Conservation (phyloP, 2,329 filamentous ascomycete species). For the Xylaria sp. region DNA sequence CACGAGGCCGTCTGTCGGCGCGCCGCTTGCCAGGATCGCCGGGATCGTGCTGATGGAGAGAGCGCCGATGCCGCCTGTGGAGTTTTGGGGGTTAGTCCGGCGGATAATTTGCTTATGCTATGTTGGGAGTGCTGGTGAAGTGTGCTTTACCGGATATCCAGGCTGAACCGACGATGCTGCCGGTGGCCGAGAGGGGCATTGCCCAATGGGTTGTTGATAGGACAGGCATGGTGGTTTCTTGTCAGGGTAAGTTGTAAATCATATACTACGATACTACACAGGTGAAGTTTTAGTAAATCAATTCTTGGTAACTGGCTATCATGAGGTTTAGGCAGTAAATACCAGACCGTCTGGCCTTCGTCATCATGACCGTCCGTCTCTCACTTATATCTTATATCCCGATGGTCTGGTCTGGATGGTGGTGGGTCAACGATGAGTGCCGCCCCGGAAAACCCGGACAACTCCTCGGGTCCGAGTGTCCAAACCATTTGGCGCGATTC, state of each 20-base stretch:
- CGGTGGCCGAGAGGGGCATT: conserved; percentile 40
- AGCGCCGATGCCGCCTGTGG: conserved; percentile 40
- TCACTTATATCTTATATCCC: conserved; percentile 20
- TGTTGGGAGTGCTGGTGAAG: background rate
- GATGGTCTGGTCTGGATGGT: background rate
- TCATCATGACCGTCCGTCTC: conserved; percentile 14
- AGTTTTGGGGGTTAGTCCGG: background rate
- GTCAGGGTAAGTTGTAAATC: too few relatives aligned
- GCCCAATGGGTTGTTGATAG: too few relatives aligned
- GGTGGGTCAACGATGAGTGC: conserved; percentile 3
- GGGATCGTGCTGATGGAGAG: conserved; percentile 43
- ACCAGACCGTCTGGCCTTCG: background rate
- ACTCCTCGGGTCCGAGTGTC: conserved; percentile 38
- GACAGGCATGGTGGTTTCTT: conserved; percentile 40
- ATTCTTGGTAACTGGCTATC: background rate
- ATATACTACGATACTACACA: background rate
- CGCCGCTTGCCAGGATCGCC: conserved; percentile 39
- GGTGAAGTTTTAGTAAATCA: background rate
- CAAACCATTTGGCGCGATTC: background rate
- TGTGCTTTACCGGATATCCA: conserved; percentile 43
- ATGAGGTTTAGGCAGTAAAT: background rate
- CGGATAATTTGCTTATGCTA: background rate
- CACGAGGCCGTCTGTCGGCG: conserved; percentile 40
- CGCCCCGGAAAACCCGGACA: conserved; percentile 37
- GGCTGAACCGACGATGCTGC: conserved; percentile 44